A percentile compares a stretch with the other conserved stretches of the same genome.
Conservation (phyloP, 2,329 filamentous ascomycete species). For the Botrytis byssoidea region DNA sequence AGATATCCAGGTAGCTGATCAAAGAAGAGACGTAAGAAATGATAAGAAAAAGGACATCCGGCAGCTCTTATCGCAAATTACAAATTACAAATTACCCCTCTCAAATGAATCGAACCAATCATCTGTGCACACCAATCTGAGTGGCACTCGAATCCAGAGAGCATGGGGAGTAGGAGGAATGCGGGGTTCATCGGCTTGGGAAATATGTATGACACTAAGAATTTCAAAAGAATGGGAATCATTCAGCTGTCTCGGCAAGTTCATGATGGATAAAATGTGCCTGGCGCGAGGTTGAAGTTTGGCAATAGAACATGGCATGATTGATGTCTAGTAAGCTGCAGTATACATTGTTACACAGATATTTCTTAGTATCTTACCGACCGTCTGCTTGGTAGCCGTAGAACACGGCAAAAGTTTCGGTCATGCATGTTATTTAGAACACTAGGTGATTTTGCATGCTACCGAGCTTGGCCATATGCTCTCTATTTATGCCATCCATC, state of each 20-base stretch:
- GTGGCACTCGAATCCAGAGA: neutral
- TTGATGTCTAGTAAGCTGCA: neutral
- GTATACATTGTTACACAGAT: neutral
- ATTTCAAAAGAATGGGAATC: neutral
- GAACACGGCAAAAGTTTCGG: neutral
- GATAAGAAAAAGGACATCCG: neutral
- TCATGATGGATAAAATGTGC: neutral
- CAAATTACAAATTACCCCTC: conserved; percentile 4
- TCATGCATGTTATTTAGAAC: neutral
- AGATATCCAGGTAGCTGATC: neutral
- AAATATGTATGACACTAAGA: neutral
- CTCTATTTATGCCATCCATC: neutral
- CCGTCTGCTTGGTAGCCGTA: neutral
- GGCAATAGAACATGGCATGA: neutral
- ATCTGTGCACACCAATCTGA: neutral
- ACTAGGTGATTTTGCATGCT: too few relatives aligned
- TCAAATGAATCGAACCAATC: neutral
- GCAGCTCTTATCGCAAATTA: conserved; percentile 13
- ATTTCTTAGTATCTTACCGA: neutral
- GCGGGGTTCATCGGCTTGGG: neutral
- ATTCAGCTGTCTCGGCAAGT: neutral
- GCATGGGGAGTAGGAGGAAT: neutral
- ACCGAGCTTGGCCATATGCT: neutral
- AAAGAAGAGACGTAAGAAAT: conserved; percentile 8
- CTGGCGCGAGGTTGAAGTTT: neutral